These are phyloP conservation scores for Aureobasidium leucospermi DNA, from an alignment of 2,329 filamentous ascomycete genomes.

Conservation along the genomic window DNA sequence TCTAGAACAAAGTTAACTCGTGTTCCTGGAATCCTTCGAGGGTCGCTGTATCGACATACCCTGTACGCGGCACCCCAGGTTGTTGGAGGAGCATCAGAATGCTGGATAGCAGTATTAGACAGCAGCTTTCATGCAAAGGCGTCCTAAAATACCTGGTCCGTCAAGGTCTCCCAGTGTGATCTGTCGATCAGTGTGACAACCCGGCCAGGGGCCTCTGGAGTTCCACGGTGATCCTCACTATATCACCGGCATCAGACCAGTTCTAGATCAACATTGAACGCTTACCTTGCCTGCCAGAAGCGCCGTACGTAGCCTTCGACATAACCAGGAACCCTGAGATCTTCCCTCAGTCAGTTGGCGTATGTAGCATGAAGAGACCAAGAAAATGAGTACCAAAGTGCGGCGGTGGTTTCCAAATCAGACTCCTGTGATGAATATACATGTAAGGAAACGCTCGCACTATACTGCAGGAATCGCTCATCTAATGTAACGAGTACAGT, in stretches of 20 bases:
- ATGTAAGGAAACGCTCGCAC: no score
- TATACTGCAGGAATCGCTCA: no score
- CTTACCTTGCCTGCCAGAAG: conserved; percentile 68
- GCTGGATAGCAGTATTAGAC: conserved; percentile 29
- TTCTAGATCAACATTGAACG: neutral
- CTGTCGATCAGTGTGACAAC: conserved; percentile 89
- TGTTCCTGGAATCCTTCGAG: neutral
- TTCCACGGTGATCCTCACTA: conserved; percentile 92
- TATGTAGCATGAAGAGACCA: neutral
- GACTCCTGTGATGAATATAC: conserved; percentile 51
- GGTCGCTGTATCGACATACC: conserved; percentile 38
- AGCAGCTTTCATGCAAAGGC: neutral
- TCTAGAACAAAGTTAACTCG: conserved; percentile 44
- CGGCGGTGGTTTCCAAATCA: conserved; percentile 98
- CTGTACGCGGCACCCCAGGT: conserved; percentile 78
- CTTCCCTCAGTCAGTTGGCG: conserved; percentile 39
- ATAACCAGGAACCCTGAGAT: conserved; percentile 78
- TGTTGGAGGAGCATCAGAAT: conserved; percentile 52
- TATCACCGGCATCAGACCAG: neutral
- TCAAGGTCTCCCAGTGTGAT: conserved; percentile 70
- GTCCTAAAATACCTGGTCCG: conserved; percentile 49
- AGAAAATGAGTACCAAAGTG: conserved; percentile 64
- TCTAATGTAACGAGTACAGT: no score
- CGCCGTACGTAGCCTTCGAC: conserved; percentile 88
- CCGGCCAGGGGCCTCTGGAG: conserved; percentile 75